Percentiles rank a stretch among this genome's conserved stretches.
Conservation (phyloP, 116 monocot genomes). For the Dioscorea cayenensis region DNA sequence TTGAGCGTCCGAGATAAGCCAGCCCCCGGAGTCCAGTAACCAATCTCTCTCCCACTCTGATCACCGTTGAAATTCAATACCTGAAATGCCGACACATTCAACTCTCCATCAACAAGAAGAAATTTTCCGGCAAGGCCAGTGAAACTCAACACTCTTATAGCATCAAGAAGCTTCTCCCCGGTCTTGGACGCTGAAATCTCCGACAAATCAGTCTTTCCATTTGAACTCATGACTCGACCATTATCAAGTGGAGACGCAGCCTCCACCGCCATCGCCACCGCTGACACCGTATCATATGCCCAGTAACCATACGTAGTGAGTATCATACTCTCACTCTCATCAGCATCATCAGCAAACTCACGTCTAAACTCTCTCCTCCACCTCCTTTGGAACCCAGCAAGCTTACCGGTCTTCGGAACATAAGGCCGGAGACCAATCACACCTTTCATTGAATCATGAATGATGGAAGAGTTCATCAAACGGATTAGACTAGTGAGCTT, state of each 20-base stretch:
- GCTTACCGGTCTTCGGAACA: background rate
- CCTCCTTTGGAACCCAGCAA: conserved; percentile 13
- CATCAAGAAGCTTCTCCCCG: conserved; percentile 18
- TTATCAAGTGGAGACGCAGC: background rate
- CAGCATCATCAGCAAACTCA: conserved; percentile 1
- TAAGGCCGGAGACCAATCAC: conserved; percentile 30
- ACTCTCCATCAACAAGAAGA: conserved; percentile 20
- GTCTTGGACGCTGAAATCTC: conserved; percentile 9
- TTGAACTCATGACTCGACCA: background rate
- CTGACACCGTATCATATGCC: conserved; percentile 49
- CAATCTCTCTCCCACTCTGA: conserved; percentile 18
- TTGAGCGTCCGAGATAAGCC: conserved; percentile 12
- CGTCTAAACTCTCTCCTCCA: conserved; percentile 26
- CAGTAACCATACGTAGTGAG: conserved; percentile 22
- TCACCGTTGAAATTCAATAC: conserved; percentile 34
- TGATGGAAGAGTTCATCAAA: conserved; percentile 4
- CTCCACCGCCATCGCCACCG: conserved; percentile 40
- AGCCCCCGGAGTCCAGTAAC: conserved; percentile 28
- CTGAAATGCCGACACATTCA: conserved; percentile 20
- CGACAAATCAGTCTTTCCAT: conserved; percentile 12
- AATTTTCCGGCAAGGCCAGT: conserved; percentile 26
- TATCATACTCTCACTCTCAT: background rate
- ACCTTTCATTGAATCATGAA: conserved; percentile 26
- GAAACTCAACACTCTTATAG: conserved; percentile 14
- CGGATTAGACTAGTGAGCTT: conserved; percentile 23